Evolutionary conservation across 305 asterid genomes (phyloP).

Genomic region (Striga hermonthica): DNA sequence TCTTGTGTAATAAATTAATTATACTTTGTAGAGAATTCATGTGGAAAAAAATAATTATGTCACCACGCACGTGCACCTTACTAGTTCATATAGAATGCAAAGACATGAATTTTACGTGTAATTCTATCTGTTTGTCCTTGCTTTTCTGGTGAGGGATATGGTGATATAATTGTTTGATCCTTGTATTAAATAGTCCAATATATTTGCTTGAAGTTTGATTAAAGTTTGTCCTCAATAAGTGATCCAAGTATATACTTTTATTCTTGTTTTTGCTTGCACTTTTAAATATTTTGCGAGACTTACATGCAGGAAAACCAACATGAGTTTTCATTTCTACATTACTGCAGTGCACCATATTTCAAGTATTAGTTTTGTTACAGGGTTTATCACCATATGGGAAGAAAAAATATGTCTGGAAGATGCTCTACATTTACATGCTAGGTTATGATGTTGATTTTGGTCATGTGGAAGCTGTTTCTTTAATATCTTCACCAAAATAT

Average conservation of each 20-base stretch:
- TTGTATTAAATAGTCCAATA: constrained; percentile 5
- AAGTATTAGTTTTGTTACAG: constrained; percentile 43
- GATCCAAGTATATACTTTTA: constrained; percentile 16
- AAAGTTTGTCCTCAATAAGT: constrained; percentile 12
- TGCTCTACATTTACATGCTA: constrained; percentile 97
- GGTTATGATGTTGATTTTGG: constrained; percentile 99
- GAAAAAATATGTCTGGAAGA: constrained; percentile 99
- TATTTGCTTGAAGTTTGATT: constrained; percentile 7
- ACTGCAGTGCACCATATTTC: constrained; percentile 22
- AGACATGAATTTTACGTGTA: no score
- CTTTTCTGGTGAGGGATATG: not conserved
- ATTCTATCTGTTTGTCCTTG: not conserved
- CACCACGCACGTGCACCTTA: no score
- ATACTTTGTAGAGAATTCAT: no score
- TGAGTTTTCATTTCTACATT: constrained; percentile 15
- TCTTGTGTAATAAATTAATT: no score
- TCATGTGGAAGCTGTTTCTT: constrained; percentile 99
- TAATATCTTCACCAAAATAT: constrained; percentile 97
- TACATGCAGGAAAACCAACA: constrained; percentile 21
- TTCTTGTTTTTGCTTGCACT: constrained; percentile 9
- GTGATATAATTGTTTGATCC: constrained; percentile 7
- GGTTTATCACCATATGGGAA: constrained; percentile 89
- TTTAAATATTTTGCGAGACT: not conserved
- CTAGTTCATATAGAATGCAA: no score
- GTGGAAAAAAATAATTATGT: no score